Base-by-base conservation (phyloP, 257 asterid genomes). In the Rhazya stricta region DNA sequence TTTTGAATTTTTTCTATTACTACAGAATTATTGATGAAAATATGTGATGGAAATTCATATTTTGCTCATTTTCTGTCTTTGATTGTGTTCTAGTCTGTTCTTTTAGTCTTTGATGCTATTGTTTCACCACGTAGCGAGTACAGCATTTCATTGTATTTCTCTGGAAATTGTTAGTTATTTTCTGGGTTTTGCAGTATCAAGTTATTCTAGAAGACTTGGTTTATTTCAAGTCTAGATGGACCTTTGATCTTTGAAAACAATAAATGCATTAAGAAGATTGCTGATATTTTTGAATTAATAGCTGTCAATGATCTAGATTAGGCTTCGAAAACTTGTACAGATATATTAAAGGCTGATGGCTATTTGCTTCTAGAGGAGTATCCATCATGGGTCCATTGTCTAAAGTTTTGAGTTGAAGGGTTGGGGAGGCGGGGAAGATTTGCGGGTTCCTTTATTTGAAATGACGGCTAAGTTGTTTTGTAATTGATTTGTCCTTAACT, bases 1-100 rank as follows among this genome's bases (percentile, higher is more conserved):
- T n/a, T 70, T 69, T 32, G 10, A n/a, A 56, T 62, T 61, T 41
- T 61, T 51, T 46, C 67, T 42, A 18, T 23, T 77, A 27, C 32
- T 56, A 23, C 29, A 60, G 60, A 30, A 8, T 19, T 72, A 37
- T 51, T 71, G 2, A n/a, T n/a, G n/a, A n/a, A n/a, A n/a, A n/a
- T n/a, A n/a, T 34, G 12, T 34, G 39, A 9, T n/a, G 34, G 68
- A 73, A 1, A 41, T 32, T 57, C 15, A 32, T 18, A 4, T 10
- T 34, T 18, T 57, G 41, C 68, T 77, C 42, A 3, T 66, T 72
- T 56, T 62, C 37, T 29, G 45, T 51, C 56, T 7, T 67, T n/a
- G 23, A 6, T 54, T 54, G 12, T 65, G 21, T 76, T 7, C 51
- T 57, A n/a, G 34, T 9, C 7, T 9, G 2, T 46, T 63, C 39